Evolutionary conservation across 805 yeast genomes (phyloP), one percentile per base, ranked within the genome.

Genomic region (Candida manassasensis): DNA sequence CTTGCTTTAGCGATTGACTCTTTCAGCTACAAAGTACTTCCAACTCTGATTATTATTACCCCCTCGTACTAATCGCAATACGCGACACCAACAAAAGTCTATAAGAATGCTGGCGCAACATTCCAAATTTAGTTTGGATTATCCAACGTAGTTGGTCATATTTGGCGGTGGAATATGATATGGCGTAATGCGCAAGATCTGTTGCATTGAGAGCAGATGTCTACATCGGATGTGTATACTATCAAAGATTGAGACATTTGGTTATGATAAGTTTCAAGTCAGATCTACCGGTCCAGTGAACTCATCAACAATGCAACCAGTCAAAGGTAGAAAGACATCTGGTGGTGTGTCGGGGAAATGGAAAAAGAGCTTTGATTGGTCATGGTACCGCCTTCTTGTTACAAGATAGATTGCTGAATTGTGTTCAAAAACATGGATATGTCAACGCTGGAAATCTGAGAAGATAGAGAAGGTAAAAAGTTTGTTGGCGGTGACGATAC

Each of bases 341-440:
- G 98, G 98, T 67, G 98, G 98, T 83, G 90, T 93, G 50, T 94
- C 98, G 98, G 61, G 98, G 93, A 64, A 93, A 93, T 98, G 98
- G 93, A 68, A 84, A 97, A 69, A 98, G 93, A 74, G 98, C 98
- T 2, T 71, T 93, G 52, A 88, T 93, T 61, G 98, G 97, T 40
- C 98, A 93, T 57, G 98, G 98, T 64, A 84, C 98, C 5, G 88
- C 98, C 1, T 93, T 77, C 78, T 67, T 93, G 51, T 69, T 93
- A 48, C 97, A 90, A 63, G 98, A 93, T 60, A 81, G 98, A 65
- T 71, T 93, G 55, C 72, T 93, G 57, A 93, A 93, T 66, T 88
- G 96, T 32, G 61, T 67, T 40, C 62, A 62, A 40, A 56, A 68
- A 40, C 67, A 73, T 21, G 59, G 59, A 11, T 71, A 68, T 38